Evolutionary conservation across 192 early-diverging fungal genomes (phyloP).

Genomic region (Obelidium mucronatum): DNA sequence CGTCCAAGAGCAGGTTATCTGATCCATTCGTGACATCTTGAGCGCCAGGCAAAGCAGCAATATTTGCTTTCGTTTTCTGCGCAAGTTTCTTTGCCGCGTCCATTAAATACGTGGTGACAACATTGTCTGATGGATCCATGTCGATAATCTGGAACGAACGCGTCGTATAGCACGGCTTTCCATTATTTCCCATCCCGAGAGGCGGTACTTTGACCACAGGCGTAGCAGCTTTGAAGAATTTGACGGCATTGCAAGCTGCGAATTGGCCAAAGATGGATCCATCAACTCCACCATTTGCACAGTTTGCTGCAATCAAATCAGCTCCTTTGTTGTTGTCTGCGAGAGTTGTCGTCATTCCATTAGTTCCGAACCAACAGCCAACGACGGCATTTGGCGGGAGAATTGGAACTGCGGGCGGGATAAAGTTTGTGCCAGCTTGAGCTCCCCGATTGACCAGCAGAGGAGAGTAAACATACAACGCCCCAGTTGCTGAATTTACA

Average conservation of each 20-base stretch:
- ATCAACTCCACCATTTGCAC: not conserved
- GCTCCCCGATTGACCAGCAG: slow-evolving; percentile 1
- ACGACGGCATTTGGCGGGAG: not conserved
- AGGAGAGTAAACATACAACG: not conserved
- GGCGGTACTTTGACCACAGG: slow-evolving; percentile 24
- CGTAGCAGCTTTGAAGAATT: slow-evolving; percentile 29
- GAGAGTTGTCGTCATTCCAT: slow-evolving; percentile 7
- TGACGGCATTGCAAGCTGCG: slow-evolving; percentile 47
- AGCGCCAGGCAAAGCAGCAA: slow-evolving; percentile 5
- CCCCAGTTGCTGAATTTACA: not conserved
- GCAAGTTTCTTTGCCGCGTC: slow-evolving; percentile 16
- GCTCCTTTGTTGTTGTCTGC: not conserved
- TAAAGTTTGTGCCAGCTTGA: slow-evolving; percentile 2
- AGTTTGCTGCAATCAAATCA: not conserved
- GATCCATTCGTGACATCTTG: slow-evolving; percentile 30
- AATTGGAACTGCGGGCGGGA: not conserved
- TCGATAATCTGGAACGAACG: slow-evolving; percentile 39
- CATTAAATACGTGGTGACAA: slow-evolving; percentile 21
- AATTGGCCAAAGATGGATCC: slow-evolving; percentile 45
- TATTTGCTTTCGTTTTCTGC: slow-evolving; percentile 20
- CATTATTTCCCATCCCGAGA: slow-evolving; percentile 44
- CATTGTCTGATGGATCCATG: slow-evolving; percentile 36
- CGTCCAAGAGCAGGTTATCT: slow-evolving; percentile 33
- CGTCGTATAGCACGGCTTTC: slow-evolving; percentile 43
- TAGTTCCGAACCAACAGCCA: slow-evolving; percentile 10